Evolutionary conservation across 2,329 filamentous ascomycete species (phyloP), one percentile per base, ranked within the genome.

Genomic region (Leptographium radiaticola): DNA sequence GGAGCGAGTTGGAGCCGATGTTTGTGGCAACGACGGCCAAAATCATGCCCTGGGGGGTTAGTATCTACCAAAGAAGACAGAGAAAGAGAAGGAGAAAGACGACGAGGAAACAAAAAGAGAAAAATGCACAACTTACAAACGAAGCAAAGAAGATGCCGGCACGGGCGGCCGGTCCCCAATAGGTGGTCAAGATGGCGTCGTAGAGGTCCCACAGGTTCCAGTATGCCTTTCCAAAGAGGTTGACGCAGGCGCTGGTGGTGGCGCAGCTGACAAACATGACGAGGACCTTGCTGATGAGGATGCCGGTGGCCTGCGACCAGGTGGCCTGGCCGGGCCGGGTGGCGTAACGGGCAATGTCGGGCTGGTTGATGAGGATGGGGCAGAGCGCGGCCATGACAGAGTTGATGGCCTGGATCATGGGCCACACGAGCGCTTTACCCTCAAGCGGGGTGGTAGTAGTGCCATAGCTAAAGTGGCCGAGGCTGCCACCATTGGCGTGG

Each of bases 121-220:
- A 39, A 2, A 9, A 11, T 34, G 10, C 31, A 15, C 12, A 2
- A 44, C 52, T 18, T 38, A 53, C 59, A 48, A 46, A 46, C 44
- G 52, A 62, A 36, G 65, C 67, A 47, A 72, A 65, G 58, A 73
- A 71, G 40, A 72, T 62, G 2, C 64, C 65, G 10, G 68, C 67
- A 6, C 70, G 65, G 6, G 68, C 65, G 6, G 61, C 63, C 0
- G 70, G 63, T 2, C 61, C 61, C 62, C 67, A 72, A 58, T 67
- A 68, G 31, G 65, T 63, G 18, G 67, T 66, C 7, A 73, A 63
- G 9, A 73, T 68, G 1, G 63, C 61, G 34, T 61, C 61, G 52
- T 68, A 68, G n/a, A 73, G 64, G 57, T 72, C 70, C 70, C 70
- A 72, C 2, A 69, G 60, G 52, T 73, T 72, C 71, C 70, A 73